A percentile compares a stretch with the other conserved stretches of the same genome.
phyloP scores from a whole-genome alignment of 1,284 basidiomycete genomes.

The Sporisorium scitamineum region DNA sequence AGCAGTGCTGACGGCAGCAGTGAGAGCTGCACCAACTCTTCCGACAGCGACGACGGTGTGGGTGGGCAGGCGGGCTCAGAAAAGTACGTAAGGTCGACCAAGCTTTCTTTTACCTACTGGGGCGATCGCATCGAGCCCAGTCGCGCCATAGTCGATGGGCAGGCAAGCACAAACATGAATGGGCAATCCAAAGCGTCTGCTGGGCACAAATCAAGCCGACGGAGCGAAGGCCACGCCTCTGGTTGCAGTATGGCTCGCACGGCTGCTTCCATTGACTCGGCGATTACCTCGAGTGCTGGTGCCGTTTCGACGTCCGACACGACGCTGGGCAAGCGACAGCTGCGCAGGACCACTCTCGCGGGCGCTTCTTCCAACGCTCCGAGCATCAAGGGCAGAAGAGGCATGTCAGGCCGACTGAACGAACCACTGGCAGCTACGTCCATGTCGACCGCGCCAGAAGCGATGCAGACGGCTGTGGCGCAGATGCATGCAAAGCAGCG shows the following conservation, averaged over 20 bases:
- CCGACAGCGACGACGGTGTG: slow-evolving; percentile 44
- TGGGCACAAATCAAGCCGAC: not conserved
- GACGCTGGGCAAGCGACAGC: slow-evolving; percentile 4
- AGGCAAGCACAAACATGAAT: not conserved
- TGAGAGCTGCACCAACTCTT: slow-evolving; percentile 22
- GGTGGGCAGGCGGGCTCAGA: slow-evolving; percentile 44
- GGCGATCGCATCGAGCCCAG: slow-evolving; percentile 56
- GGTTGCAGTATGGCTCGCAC: not conserved
- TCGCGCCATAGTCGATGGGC: slow-evolving; percentile 17
- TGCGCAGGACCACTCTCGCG: slow-evolving; percentile 14
- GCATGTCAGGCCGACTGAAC: slow-evolving; percentile 30
- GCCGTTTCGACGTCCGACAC: slow-evolving; percentile 5
- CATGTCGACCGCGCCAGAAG: slow-evolving; percentile 33
- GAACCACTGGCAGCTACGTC: slow-evolving; percentile 45
- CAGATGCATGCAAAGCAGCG: slow-evolving; percentile 50
- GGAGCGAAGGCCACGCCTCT: slow-evolving; percentile 2
- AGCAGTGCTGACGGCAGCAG: slow-evolving; percentile 28
- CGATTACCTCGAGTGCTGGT: slow-evolving; percentile 1
- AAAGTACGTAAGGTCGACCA: slow-evolving; percentile 55
- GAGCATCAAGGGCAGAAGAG: not conserved
- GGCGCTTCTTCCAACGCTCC: not conserved
- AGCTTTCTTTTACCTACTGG: slow-evolving; percentile 62
- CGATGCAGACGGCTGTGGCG: slow-evolving; percentile 47
- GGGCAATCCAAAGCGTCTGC: not conserved
- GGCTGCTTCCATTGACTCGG: slow-evolving; percentile 16